Evolutionary conservation across 192 early-diverging fungal genomes (phyloP).

Genomic region (Chytriomyces sp.): DNA sequence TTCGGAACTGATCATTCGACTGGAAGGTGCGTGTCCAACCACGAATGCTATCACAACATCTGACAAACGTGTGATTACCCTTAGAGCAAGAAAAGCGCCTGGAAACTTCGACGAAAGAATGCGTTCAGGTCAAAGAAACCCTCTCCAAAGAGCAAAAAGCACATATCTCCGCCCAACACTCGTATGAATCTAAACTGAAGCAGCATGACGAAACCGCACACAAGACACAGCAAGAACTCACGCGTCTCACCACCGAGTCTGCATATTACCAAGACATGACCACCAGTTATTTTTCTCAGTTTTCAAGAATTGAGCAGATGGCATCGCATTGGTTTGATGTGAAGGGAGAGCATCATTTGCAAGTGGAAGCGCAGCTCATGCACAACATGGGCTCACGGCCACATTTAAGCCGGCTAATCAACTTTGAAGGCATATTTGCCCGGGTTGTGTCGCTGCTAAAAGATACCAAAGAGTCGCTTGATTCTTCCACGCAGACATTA

Average conservation of each 20-base stretch:
- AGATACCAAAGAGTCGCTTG: conserved; percentile 1
- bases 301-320: background rate
- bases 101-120: background rate
- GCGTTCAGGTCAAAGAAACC: background rate
- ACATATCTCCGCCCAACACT: background rate
- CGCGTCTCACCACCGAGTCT: background rate
- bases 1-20: background rate
- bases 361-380: conserved; percentile 1
- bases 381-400: background rate
- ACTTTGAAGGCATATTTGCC: conserved; percentile 17
- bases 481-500: background rate
- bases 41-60: background rate
- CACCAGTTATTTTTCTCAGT: conserved; percentile 12
- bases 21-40: background rate
- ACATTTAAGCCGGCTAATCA: background rate
- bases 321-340: conserved; percentile 25
- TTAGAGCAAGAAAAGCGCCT: conserved; percentile 24
- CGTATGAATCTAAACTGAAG: background rate
- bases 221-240: background rate
- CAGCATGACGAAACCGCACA: background rate
- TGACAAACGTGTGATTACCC: background rate
- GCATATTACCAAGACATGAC: background rate
- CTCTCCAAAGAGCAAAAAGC: background rate
- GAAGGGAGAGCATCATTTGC: conserved; percentile 1
- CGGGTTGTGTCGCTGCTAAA: conserved; percentile 10